Percentiles rank a stretch among this genome's conserved stretches.
Conservation (phyloP, 257 asterid species). For the Solanum dulcamara region DNA sequence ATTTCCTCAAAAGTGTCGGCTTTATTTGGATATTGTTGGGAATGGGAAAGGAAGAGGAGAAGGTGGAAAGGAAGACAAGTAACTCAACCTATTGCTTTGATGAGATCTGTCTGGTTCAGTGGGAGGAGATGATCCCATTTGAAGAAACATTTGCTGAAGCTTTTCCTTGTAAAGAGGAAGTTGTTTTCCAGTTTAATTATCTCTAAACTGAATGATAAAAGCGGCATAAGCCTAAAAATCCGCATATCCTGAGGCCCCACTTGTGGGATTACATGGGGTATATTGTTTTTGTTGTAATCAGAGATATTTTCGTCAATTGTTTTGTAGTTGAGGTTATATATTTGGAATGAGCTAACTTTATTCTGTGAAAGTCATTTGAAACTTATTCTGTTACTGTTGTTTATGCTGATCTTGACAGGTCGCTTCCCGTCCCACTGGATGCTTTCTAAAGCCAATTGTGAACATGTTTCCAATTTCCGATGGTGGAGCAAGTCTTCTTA, state of each 20-base stretch:
- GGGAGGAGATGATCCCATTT: background rate
- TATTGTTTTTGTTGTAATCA: background rate
- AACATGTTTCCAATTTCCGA: slow-evolving; percentile 76
- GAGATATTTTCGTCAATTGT: background rate
- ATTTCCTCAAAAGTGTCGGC: background rate
- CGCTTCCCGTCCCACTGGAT: slow-evolving; percentile 84
- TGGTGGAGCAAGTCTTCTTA: slow-evolving; percentile 84
- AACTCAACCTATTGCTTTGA: background rate
- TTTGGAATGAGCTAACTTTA: background rate
- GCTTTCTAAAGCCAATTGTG: slow-evolving; percentile 88
- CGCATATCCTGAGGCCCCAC: background rate
- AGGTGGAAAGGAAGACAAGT: background rate
- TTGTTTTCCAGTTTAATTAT: background rate
- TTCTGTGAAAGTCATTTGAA: background rate
- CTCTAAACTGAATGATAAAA: background rate
- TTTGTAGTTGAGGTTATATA: background rate
- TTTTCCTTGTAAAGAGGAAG: background rate
- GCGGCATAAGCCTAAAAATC: background rate
- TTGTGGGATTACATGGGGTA: background rate
- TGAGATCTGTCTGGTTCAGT: background rate
- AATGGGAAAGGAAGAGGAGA: background rate
- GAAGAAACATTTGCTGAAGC: background rate
- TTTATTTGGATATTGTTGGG: background rate
- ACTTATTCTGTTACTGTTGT: background rate
- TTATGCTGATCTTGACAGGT: slow-evolving; percentile 47